These are phyloP conservation scores for Uronychia setigera DNA, from an alignment of 73 alveolate genomes.

Conservation along the genomic window DNA sequence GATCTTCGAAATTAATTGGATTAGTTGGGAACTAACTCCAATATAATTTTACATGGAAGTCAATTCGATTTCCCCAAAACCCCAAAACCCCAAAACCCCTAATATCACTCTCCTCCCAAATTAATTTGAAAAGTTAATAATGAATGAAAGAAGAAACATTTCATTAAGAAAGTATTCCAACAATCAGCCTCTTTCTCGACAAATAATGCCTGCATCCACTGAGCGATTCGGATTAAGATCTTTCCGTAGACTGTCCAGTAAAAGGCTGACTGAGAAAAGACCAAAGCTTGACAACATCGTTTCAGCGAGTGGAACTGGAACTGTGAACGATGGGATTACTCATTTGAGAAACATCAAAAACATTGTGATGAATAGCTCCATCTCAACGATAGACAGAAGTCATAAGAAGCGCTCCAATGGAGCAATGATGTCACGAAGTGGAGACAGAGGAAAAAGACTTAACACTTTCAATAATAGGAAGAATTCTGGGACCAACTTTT, in stretches of 20 bases:
- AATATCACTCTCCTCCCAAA: background rate
- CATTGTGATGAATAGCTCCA: background rate
- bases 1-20: too few species aligned
- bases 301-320: background rate
- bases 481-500: background rate
- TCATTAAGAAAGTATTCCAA: background rate
- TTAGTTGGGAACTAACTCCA: too few species aligned
- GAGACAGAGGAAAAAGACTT: background rate
- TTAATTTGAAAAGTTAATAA: too few species aligned
- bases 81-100: conserved; percentile 2
- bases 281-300: background rate
- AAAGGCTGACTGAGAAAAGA: background rate
- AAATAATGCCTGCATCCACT: background rate
- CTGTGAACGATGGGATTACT: background rate
- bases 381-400: background rate
- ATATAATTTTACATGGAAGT: too few species aligned
- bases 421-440: background rate
- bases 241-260: background rate
- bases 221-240: background rate
- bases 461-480: background rate
- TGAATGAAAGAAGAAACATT: background rate
- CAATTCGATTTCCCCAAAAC: too few species aligned
- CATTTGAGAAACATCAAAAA: background rate
- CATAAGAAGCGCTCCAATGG: background rate
- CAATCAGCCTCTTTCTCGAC: background rate